These are phyloP conservation scores for Trichoderma gamsii DNA, from an alignment of 495 filamentous ascomycete genomes.

Conservation along the genomic window DNA sequence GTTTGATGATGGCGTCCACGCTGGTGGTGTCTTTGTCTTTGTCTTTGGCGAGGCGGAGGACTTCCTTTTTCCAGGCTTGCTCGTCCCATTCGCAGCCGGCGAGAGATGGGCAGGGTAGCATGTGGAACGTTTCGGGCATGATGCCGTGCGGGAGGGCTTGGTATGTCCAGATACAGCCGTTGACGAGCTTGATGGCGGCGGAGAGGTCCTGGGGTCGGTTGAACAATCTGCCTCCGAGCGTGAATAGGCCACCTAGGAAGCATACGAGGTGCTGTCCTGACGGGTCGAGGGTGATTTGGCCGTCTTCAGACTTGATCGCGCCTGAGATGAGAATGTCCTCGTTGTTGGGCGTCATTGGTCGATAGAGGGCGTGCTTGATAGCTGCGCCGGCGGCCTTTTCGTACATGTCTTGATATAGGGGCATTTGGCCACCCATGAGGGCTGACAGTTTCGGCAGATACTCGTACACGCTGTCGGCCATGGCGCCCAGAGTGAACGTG, in stretches of 20 bases:
- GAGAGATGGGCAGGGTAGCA: constrained; percentile 54
- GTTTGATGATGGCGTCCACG: constrained; percentile 39
- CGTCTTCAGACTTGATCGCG: constrained; percentile 56
- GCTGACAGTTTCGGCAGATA: constrained; percentile 68
- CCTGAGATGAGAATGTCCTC: constrained; percentile 44
- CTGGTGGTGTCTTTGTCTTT: constrained; percentile 18
- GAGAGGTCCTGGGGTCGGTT: constrained; percentile 59
- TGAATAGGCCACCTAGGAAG: constrained; percentile 81
- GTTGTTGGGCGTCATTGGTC: constrained; percentile 48
- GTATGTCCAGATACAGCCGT: constrained; percentile 85
- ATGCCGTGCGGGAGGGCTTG: constrained; percentile 64
- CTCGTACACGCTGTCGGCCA: constrained; percentile 78
- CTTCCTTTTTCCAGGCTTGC: constrained; percentile 41
- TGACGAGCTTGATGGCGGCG: constrained; percentile 64
- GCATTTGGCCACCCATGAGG: constrained; percentile 66
- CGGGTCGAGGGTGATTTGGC: constrained; percentile 39
- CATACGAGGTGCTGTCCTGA: constrained; percentile 46
- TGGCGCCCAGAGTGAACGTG: constrained; percentile 62
- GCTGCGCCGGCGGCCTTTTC: constrained; percentile 57
- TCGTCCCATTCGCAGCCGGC: constrained; percentile 65
- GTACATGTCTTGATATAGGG: constrained; percentile 73
- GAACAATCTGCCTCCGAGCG: constrained; percentile 67
- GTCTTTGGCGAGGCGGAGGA: constrained; percentile 18
- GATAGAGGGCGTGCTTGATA: constrained; percentile 63
- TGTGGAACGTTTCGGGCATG: constrained; percentile 69